Conservation (phyloP, 495 filamentous ascomycete genomes). For the Daldinia bambusicola region DNA sequence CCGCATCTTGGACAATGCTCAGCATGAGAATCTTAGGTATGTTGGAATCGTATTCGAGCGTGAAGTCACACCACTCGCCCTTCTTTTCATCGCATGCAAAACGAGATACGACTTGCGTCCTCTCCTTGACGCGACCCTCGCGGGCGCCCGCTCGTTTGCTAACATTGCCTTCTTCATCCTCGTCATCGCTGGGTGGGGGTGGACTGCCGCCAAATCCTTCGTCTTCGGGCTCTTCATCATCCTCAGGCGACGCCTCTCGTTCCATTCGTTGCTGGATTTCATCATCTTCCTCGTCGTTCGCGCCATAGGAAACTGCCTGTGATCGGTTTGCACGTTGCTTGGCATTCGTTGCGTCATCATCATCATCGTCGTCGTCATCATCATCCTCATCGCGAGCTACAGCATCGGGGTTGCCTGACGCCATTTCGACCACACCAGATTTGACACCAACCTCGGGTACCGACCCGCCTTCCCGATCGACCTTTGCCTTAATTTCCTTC, state of each 20-base stretch:
- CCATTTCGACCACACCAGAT: conserved; percentile 73
- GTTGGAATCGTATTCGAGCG: conserved; percentile 81
- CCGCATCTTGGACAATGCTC: conserved; percentile 82
- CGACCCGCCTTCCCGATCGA: conserved; percentile 71
- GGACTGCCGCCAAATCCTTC: conserved; percentile 66
- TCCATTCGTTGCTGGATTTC: conserved; percentile 68
- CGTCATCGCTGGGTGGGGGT: conserved; percentile 60
- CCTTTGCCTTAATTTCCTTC: conserved; percentile 82
- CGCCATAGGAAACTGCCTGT: conserved; percentile 88
- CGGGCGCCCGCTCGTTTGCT: conserved; percentile 60
- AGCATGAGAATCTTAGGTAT: conserved; percentile 94
- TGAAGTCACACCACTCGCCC: conserved; percentile 80
- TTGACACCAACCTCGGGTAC: conserved; percentile 85
- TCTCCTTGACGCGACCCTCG: conserved; percentile 73
- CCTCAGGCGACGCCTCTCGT: conserved; percentile 63
- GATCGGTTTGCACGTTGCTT: conserved; percentile 76
- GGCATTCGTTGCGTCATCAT: conserved; percentile 85
- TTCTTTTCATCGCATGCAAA: conserved; percentile 83
- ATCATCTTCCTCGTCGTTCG: conserved; percentile 90
- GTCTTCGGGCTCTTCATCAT: conserved; percentile 64
- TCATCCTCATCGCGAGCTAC: conserved; percentile 69
- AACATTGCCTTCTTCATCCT: conserved; percentile 50
- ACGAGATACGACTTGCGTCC: conserved; percentile 69
- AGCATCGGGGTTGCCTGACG: conserved; percentile 52
- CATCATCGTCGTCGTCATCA: conserved; percentile 79